Evolutionary conservation across 441 rosid species (phyloP).

Genomic region (Melianthus villosus): DNA sequence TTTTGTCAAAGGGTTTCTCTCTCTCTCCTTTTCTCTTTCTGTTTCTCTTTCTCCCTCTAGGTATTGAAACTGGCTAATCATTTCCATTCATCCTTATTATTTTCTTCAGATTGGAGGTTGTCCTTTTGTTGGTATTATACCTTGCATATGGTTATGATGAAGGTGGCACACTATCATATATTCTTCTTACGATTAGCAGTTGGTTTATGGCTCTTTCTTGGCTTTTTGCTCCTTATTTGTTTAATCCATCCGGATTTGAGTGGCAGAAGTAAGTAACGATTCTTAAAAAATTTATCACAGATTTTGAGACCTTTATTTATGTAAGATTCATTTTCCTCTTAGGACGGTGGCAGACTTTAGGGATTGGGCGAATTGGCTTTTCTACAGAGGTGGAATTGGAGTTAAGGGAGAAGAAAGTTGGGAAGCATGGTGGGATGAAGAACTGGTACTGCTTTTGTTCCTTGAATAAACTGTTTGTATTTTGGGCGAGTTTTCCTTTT

Average conservation of each 20-base stretch:
- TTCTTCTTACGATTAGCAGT: constrained; percentile 87
- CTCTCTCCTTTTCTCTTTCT: constrained; percentile 13
- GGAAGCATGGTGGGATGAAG: constrained; percentile 99
- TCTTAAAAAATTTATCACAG: no score
- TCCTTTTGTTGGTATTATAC: constrained; percentile 60
- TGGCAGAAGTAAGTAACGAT: constrained; percentile 93
- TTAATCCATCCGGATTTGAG: constrained; percentile 96
- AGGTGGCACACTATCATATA: constrained; percentile 64
- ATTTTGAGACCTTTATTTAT: no score
- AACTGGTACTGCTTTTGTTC: constrained; percentile 44
- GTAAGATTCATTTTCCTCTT: neutral
- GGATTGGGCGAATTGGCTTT: constrained; percentile 99
- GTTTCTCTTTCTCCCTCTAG: neutral
- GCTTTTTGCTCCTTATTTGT: constrained; percentile 95
- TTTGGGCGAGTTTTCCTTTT: no score
- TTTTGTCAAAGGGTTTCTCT: constrained; percentile 66
- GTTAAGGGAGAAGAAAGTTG: constrained; percentile 98
- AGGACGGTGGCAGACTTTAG: constrained; percentile 95
- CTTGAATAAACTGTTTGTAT: neutral
- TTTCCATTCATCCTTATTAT: constrained; percentile 12
- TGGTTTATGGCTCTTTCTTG: constrained; percentile 96
- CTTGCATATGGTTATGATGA: constrained; percentile 80
- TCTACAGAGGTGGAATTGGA: constrained; percentile 98
- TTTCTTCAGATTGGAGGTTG: constrained; percentile 65
- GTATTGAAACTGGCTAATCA: constrained; percentile 2